Percentiles rank a stretch among this genome's conserved stretches.
These are phyloP conservation scores for Aleurites moluccanus DNA, from an alignment of 441 rosid species.

Conservation along the genomic window DNA sequence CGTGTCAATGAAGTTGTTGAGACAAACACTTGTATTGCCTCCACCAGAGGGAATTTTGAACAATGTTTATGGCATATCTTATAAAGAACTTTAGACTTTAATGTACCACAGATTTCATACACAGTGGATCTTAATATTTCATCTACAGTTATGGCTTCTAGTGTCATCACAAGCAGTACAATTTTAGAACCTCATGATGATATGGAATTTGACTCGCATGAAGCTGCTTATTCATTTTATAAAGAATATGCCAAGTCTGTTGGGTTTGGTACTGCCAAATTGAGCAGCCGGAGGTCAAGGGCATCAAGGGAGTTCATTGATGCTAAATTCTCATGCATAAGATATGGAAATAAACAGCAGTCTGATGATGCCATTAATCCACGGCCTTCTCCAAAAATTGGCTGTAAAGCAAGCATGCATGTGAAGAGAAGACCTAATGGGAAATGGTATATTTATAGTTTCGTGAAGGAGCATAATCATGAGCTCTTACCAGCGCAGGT, in stretches of 20 bases:
- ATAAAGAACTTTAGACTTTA: background rate
- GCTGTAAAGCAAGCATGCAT: constrained; percentile 21
- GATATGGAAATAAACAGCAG: constrained; percentile 18
- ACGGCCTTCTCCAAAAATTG: constrained; percentile 13
- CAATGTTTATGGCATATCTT: no score
- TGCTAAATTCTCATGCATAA: constrained; percentile 17
- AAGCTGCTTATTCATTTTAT: constrained; percentile 16
- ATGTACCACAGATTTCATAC: background rate
- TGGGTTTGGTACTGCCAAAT: constrained; percentile 15
- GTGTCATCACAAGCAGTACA: background rate
- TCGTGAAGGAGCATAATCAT: constrained; percentile 19
- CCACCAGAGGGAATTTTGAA: background rate
- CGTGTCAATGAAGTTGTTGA: background rate
- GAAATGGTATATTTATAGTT: constrained; percentile 12
- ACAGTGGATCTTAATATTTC: background rate
- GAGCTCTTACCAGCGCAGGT: constrained; percentile 21
- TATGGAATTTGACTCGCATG: constrained; percentile 19
- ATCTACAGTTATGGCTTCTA: background rate
- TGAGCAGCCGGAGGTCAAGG: constrained; percentile 15
- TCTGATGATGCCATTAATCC: constrained; percentile 16
- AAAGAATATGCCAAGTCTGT: constrained; percentile 16
- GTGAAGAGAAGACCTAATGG: constrained; percentile 16
- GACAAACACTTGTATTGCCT: background rate
- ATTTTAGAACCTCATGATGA: constrained; percentile 12
- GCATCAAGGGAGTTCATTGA: constrained; percentile 19